A percentile compares a stretch with the other conserved stretches of the same genome.
phyloP scores from a whole-genome alignment of 179 eudicot genomes.

The Amaranthus tricolor region DNA sequence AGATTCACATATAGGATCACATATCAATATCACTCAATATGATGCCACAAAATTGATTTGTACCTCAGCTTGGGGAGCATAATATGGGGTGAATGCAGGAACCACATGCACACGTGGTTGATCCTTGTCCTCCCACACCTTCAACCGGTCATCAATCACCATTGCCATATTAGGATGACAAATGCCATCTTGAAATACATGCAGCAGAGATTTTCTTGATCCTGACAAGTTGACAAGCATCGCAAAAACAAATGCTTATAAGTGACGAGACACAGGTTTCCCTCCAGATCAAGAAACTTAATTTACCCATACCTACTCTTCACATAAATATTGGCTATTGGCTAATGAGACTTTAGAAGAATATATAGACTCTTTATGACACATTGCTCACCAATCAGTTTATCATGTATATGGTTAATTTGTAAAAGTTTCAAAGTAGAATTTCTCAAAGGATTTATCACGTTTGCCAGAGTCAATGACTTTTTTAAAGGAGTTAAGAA shows the following conservation, averaged over 20 bases:
- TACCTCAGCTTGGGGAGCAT: conserved; percentile 99
- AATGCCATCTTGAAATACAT: conserved; percentile 73
- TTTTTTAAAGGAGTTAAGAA: too few species aligned
- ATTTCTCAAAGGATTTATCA: too few species aligned
- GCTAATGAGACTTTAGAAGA: background rate
- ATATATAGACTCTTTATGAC: background rate
- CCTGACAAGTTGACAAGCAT: conserved; percentile 39
- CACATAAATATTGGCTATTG: background rate
- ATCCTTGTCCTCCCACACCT: conserved; percentile 96
- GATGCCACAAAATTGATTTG: background rate
- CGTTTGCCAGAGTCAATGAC: too few species aligned
- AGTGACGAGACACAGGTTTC: background rate
- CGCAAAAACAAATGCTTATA: conserved; percentile 1
- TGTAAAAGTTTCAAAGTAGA: background rate
- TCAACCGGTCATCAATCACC: conserved; percentile 94
- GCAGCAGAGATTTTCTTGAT: conserved; percentile 71
- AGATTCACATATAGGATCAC: conserved; percentile 15
- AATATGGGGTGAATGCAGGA: conserved; percentile 90
- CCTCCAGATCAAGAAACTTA: background rate
- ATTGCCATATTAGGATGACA: conserved; percentile 96
- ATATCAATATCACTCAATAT: background rate
- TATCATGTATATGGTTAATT: background rate
- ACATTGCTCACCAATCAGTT: background rate
- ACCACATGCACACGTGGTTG: conserved; percentile 95
- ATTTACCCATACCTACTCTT: background rate